phyloP scores from a whole-genome alignment of 2,329 filamentous ascomycete species.

The Trematosphaeria pertusa region DNA sequence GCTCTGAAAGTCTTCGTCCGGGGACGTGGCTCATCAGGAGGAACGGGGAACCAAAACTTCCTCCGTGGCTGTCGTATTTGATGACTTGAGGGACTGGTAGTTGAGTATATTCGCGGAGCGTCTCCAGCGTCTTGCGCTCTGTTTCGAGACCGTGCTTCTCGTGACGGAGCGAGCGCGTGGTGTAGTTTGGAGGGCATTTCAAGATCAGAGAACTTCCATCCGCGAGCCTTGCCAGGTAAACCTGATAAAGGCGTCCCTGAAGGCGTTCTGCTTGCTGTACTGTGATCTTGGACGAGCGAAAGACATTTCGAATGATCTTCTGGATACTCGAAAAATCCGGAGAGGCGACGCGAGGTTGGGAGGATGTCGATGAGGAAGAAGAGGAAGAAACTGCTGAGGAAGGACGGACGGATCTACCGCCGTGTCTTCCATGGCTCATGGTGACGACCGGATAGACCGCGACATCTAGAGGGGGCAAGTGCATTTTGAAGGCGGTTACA shows the following conservation, averaged over 20 bases:
- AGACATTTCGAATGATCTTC: conserved; percentile 37
- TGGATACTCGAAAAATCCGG: conserved; percentile 46
- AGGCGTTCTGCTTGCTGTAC: conserved; percentile 46
- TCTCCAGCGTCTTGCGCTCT: conserved; percentile 48
- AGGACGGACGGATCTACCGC: conserved; percentile 28
- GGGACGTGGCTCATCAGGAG: conserved; percentile 43
- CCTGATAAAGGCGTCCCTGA: conserved; percentile 47
- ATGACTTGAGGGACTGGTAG: conserved; percentile 50
- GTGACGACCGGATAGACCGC: conserved; percentile 39
- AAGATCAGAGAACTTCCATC: conserved; percentile 50
- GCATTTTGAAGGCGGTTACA: conserved; percentile 39
- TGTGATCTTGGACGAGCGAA: conserved; percentile 39
- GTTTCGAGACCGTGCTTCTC: conserved; percentile 51
- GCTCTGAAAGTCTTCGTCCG: conserved; percentile 42
- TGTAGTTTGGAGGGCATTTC: conserved; percentile 49
- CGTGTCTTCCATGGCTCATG: conserved; percentile 44
- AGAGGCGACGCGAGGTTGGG: conserved; percentile 22
- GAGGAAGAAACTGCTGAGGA: conserved; percentile 33
- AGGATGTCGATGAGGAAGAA: conserved; percentile 36
- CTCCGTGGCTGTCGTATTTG: conserved; percentile 44
- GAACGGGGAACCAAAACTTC: conserved; percentile 38
- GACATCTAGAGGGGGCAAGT: conserved; percentile 45
- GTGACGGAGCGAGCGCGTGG: conserved; percentile 50
- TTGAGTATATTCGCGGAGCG: conserved; percentile 43
- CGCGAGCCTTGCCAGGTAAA: conserved; percentile 49